phyloP scores from a whole-genome alignment of 192 early-diverging fungal species.

The Entrophospora sp. region DNA sequence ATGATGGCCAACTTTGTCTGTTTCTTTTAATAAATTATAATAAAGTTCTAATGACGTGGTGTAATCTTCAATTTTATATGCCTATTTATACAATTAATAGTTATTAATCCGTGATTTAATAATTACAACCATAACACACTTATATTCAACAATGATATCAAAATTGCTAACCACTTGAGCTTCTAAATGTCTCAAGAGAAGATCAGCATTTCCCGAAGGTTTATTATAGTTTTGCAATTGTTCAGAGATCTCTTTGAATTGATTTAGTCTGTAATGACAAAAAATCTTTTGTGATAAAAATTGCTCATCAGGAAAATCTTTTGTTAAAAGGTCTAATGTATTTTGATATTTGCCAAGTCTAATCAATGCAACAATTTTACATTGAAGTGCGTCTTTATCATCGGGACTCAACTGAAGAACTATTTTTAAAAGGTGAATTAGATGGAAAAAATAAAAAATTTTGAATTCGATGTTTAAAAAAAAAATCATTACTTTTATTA shows the following conservation, averaged over 20 bases:
- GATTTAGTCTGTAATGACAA: conserved; percentile 56
- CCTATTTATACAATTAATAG: too few relatives aligned
- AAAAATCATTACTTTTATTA: conserved; percentile 42
- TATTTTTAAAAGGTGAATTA: background rate
- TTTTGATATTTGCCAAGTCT: conserved; percentile 48
- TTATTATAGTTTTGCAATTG: conserved; percentile 28
- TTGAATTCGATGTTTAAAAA: background rate
- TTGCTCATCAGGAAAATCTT: conserved; percentile 21
- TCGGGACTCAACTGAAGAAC: conserved; percentile 37
- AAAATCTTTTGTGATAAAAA: conserved; percentile 52
- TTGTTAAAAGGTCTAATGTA: conserved; percentile 35
- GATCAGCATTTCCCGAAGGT: conserved; percentile 14
- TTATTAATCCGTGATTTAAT: too few relatives aligned
- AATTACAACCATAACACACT: too few relatives aligned
- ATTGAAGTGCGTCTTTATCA: conserved; percentile 44
- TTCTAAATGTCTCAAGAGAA: conserved; percentile 46
- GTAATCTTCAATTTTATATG: conserved; percentile 50
- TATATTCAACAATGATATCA: background rate
- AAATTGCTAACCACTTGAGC: conserved; percentile 57
- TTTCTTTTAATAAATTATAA: conserved; percentile 33
- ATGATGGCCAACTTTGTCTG: conserved; percentile 27
- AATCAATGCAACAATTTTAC: conserved; percentile 49
- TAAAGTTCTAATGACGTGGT: conserved; percentile 35
- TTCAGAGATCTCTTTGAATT: conserved; percentile 38
- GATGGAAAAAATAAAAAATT: background rate